These are phyloP conservation scores for Oxytropis ochrocephala DNA, from an alignment of 306 rosid species.

Conservation along the genomic window DNA sequence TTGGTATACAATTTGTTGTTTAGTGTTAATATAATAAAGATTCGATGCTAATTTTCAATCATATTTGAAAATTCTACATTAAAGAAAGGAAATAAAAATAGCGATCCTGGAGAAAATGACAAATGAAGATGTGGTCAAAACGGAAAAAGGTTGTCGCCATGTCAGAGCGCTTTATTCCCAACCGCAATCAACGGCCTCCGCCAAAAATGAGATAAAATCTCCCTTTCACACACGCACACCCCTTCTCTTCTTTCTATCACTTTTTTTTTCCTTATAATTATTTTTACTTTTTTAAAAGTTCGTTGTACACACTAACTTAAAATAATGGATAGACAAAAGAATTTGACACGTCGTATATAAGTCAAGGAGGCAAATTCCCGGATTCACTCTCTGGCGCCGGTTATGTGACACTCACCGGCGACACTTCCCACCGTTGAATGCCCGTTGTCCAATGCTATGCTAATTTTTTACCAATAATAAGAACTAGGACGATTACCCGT, in stretches of 20 bases:
- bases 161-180: slow-evolving; percentile 78
- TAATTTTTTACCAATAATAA: too few relatives aligned
- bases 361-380: slow-evolving; percentile 55
- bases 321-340: background rate
- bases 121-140: slow-evolving; percentile 49
- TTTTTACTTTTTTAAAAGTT: slow-evolving; percentile 3
- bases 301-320: background rate
- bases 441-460: background rate
- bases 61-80: background rate
- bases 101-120: background rate
- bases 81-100: background rate
- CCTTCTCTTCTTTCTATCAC: background rate
- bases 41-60: too few relatives aligned
- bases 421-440: slow-evolving; percentile 12
- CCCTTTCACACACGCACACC: background rate
- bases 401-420: slow-evolving; percentile 43
- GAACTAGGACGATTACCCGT: too few relatives aligned
- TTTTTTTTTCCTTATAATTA: background rate
- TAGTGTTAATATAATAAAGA: too few relatives aligned
- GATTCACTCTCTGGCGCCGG: slow-evolving; percentile 45
- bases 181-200: slow-evolving; percentile 99
- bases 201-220: slow-evolving; percentile 33
- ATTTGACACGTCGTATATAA: slow-evolving; percentile 30
- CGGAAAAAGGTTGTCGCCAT: slow-evolving; percentile 35
- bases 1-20: too few relatives aligned